A percentile compares a stretch with the other conserved stretches of the same genome.
Conservation (phyloP, 768 basidiomycete species). For the Obba rivulosa region DNA sequence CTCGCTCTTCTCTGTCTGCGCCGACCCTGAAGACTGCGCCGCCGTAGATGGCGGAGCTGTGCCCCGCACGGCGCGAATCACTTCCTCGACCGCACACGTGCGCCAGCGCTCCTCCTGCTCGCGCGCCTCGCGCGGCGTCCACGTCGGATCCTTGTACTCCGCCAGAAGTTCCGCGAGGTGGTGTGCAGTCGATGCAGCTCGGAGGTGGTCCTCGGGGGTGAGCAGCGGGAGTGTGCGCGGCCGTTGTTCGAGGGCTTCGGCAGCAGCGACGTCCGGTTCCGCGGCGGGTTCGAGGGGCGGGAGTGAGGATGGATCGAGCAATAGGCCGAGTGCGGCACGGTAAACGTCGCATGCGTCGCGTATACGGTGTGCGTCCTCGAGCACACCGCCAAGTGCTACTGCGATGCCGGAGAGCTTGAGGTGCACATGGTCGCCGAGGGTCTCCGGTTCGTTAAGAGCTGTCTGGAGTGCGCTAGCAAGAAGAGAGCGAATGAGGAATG, state of each 20-base stretch:
- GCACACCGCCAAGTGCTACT: slow-evolving; percentile 51
- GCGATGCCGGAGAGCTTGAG: slow-evolving; percentile 68
- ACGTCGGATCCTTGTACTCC: slow-evolving; percentile 24
- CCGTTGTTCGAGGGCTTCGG: neutral
- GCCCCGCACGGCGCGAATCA: slow-evolving; percentile 34
- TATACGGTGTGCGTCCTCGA: slow-evolving; percentile 36
- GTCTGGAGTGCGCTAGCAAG: slow-evolving; percentile 49
- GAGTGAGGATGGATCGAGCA: slow-evolving; percentile 3
- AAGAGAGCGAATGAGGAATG: neutral
- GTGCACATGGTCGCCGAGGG: slow-evolving; percentile 19
- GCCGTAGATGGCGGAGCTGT: no score
- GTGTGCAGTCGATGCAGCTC: slow-evolving; percentile 38
- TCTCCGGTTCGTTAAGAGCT: slow-evolving; percentile 25
- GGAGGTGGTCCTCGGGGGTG: slow-evolving; percentile 34
- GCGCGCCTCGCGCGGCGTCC: no score
- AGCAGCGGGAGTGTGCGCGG: slow-evolving; percentile 13
- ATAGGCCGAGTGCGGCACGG: slow-evolving; percentile 10
- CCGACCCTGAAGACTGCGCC: slow-evolving; percentile 1
- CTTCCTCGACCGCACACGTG: slow-evolving; percentile 38
- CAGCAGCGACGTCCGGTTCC: neutral
- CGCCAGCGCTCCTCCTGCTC: slow-evolving; percentile 40
- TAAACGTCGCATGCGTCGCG: slow-evolving; percentile 26
- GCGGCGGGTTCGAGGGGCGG: neutral
- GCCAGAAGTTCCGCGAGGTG: slow-evolving; percentile 40
- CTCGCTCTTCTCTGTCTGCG: slow-evolving; percentile 4